Conservation (phyloP, 2,329 filamentous ascomycete genomes). For the Neonectria neomacrospora region DNA sequence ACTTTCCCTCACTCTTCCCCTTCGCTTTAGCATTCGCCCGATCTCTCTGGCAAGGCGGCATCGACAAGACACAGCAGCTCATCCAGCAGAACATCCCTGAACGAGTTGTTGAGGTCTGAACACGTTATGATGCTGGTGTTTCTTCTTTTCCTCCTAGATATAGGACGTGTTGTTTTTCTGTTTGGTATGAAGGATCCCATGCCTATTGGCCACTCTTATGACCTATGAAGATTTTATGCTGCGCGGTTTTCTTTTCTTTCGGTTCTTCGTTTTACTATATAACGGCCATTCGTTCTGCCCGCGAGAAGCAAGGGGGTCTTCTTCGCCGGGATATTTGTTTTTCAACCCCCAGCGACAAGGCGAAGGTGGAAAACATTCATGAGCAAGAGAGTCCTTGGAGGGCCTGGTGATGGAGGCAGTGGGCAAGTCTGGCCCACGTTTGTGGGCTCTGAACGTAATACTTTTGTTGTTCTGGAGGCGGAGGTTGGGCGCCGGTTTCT, state of each 20-base stretch:
- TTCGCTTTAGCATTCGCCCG: conserved; percentile 50
- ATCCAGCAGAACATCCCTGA: conserved; percentile 41
- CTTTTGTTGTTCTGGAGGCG: conserved; percentile 13
- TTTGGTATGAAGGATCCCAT: conserved; percentile 17
- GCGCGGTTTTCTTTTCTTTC: conserved; percentile 1
- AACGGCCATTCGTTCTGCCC: conserved; percentile 17
- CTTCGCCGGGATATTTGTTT: conserved; percentile 1
- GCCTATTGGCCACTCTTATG: conserved; percentile 6
- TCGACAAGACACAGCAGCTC: conserved; percentile 43
- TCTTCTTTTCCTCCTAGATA: conserved; percentile 29
- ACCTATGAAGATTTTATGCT: conserved; percentile 13
- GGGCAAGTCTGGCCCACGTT: conserved; percentile 6
- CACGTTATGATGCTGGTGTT: conserved; percentile 33
- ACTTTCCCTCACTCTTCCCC: conserved; percentile 60
- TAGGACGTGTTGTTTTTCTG: conserved; percentile 30
- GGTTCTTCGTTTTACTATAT: conserved; percentile 8
- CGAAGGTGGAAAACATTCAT: conserved; percentile 5
- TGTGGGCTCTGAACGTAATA: conserved; percentile 13
- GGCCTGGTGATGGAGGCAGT: conserved; percentile 11
- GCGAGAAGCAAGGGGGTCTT: conserved; percentile 13
- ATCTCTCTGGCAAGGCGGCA: conserved; percentile 46
- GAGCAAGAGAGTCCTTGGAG: not conserved
- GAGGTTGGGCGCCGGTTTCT: conserved; percentile 14
- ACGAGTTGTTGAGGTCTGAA: conserved; percentile 44
- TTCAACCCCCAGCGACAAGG: conserved; percentile 8